Conservation (phyloP, 345 rosid species). For the Barbarea vulgaris region DNA sequence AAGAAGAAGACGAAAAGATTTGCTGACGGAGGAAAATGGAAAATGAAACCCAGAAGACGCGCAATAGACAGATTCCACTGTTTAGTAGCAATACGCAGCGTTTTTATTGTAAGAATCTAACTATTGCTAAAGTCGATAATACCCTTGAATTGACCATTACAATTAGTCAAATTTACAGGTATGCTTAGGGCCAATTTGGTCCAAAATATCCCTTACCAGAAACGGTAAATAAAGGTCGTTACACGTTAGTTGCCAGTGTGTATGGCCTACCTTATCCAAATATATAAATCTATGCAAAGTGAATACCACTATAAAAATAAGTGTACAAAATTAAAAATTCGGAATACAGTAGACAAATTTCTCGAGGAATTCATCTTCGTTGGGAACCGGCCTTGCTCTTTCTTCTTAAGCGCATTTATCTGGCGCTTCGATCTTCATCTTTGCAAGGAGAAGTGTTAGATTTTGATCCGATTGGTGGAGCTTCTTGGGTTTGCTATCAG, state of each 20-base stretch:
- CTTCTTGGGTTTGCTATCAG: no score
- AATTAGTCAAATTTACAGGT: no score
- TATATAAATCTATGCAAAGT: not conserved
- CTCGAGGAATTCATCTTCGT: no score
- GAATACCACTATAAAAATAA: not conserved
- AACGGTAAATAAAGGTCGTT: conserved; percentile 1
- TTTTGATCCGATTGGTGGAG: no score
- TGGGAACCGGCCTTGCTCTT: no score
- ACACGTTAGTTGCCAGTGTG: not conserved
- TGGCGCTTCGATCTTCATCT: no score
- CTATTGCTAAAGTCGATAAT: conserved; percentile 1
- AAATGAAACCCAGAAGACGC: conserved; percentile 28
- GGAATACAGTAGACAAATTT: not conserved
- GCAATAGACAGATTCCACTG: conserved; percentile 31
- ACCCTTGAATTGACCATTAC: conserved; percentile 29
- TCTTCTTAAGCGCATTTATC: no score
- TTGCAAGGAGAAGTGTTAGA: no score
- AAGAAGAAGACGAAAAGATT: not conserved
- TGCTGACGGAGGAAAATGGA: not conserved
- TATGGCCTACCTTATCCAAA: conserved; percentile 8
- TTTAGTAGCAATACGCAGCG: conserved; percentile 36
- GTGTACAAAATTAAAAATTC: not conserved
- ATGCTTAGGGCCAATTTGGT: not conserved
- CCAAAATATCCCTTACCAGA: not conserved
- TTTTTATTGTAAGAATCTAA: conserved; percentile 31